These are phyloP conservation scores for Tylopilus plumbeoviolaceoides DNA, from an alignment of 768 basidiomycete genomes.

Conservation along the genomic window DNA sequence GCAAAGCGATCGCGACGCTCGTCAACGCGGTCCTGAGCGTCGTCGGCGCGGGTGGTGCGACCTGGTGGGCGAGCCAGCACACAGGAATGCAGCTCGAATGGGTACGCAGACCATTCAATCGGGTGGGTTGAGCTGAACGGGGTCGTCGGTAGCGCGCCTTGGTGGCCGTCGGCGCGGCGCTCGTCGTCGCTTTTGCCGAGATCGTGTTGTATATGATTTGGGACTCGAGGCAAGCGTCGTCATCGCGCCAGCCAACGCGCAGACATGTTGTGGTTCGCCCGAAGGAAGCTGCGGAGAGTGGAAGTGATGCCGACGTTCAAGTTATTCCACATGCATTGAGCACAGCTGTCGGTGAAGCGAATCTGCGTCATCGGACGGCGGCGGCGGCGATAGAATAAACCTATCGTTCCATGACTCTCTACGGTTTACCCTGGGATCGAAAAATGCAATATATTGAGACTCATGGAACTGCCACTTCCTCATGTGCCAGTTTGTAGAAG, in stretches of 20 bases:
- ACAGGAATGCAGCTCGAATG: slow-evolving; percentile 70
- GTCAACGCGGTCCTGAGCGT: slow-evolving; percentile 72
- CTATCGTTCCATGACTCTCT: background rate
- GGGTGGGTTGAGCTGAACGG: slow-evolving; percentile 4
- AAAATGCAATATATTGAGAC: background rate
- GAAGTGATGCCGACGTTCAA: background rate
- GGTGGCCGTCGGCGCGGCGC: slow-evolving; percentile 54
- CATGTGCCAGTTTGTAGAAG: background rate
- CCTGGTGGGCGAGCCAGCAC: slow-evolving; percentile 68
- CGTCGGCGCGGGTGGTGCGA: slow-evolving; percentile 58
- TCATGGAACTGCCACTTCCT: background rate
- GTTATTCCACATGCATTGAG: slow-evolving; percentile 14
- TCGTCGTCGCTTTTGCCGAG: slow-evolving; percentile 70
- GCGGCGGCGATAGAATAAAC: slow-evolving; percentile 1
- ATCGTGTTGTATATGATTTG: slow-evolving; percentile 69
- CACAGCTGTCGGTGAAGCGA: slow-evolving; percentile 16
- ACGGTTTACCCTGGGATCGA: background rate
- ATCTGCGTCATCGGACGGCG: slow-evolving; percentile 21
- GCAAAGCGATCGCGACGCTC: slow-evolving; percentile 63
- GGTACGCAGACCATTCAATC: slow-evolving; percentile 49
- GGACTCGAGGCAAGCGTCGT: slow-evolving; percentile 45
- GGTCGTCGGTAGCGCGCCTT: slow-evolving; percentile 47
- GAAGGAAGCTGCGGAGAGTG: slow-evolving; percentile 8
- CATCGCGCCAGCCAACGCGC: slow-evolving; percentile 5
- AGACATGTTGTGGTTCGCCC: background rate